phyloP scores from a whole-genome alignment of 108 stramenopile genomes.

The Mayamaea pseudoterrestris region DNA sequence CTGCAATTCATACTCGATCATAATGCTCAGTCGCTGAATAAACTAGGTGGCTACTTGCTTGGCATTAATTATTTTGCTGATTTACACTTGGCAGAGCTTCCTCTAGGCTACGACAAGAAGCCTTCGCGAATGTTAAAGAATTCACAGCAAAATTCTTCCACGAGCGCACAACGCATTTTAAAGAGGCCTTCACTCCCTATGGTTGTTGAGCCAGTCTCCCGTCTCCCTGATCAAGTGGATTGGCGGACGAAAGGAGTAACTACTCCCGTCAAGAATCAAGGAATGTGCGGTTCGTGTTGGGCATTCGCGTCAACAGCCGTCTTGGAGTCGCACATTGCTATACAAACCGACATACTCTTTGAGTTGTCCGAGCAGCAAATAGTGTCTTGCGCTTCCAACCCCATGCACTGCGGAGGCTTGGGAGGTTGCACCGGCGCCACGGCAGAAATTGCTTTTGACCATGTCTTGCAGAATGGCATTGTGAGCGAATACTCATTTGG shows the following conservation, averaged over 20 bases:
- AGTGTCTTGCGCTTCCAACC: constrained; percentile 68
- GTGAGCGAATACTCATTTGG: constrained; percentile 42
- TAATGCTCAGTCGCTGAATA: constrained; percentile 18
- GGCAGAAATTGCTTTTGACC: constrained; percentile 62
- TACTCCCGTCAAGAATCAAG: constrained; percentile 69
- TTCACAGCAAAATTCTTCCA: not conserved
- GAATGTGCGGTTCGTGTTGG: constrained; percentile 80
- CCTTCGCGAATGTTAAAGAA: not conserved
- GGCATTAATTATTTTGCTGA: constrained; percentile 65
- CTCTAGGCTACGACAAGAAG: constrained; percentile 38
- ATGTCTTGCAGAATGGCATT: constrained; percentile 41
- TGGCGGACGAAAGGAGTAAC: constrained; percentile 63
- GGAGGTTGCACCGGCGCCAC: constrained; percentile 64
- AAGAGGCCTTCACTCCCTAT: not conserved
- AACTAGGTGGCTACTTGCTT: constrained; percentile 16
- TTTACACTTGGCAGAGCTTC: constrained; percentile 29
- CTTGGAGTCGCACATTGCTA: constrained; percentile 72
- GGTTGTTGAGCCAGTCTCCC: constrained; percentile 21
- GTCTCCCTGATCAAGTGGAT: constrained; percentile 61
- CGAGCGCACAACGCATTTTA: not conserved
- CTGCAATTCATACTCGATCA: constrained; percentile 34
- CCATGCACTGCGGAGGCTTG: constrained; percentile 69
- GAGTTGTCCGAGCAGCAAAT: constrained; percentile 57
- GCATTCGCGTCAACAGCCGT: constrained; percentile 61
- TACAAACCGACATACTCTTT: constrained; percentile 46